phyloP scores from a whole-genome alignment of 2,329 filamentous ascomycete species.

The Fusarium tuaranense region DNA sequence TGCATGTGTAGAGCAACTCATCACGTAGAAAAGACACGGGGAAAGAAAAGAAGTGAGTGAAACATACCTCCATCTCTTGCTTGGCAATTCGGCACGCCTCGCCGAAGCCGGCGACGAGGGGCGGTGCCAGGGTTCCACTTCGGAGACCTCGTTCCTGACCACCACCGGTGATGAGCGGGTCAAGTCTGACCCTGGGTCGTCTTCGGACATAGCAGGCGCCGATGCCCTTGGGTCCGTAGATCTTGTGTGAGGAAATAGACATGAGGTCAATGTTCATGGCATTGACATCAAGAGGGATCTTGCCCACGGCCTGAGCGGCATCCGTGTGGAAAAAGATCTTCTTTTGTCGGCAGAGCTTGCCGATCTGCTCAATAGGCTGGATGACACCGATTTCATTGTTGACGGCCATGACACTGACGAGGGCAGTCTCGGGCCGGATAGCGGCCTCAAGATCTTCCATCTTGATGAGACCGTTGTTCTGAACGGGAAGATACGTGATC shows the following conservation, averaged over 20 bases:
- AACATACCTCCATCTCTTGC: slow-evolving; percentile 88
- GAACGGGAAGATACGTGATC: slow-evolving; percentile 95
- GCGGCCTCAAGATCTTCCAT: slow-evolving; percentile 88
- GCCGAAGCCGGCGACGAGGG: slow-evolving; percentile 91
- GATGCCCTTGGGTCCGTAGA: slow-evolving; percentile 97
- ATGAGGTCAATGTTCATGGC: slow-evolving; percentile 98
- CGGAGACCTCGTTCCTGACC: slow-evolving; percentile 95
- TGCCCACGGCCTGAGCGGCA: slow-evolving; percentile 96
- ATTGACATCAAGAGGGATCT: slow-evolving; percentile 96
- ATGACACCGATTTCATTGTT: slow-evolving; percentile 99
- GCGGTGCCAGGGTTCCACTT: slow-evolving; percentile 92
- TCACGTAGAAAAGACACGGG: slow-evolving; percentile 61
- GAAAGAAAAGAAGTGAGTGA: slow-evolving; percentile 29
- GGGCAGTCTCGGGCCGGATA: slow-evolving; percentile 88
- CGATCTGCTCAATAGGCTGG: slow-evolving; percentile 93
- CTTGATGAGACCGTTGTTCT: slow-evolving; percentile 85
- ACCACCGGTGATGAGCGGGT: slow-evolving; percentile 95
- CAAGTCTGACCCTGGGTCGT: slow-evolving; percentile 90
- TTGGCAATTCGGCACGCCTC: slow-evolving; percentile 94
- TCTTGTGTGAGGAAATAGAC: slow-evolving; percentile 99
- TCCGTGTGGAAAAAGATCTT: slow-evolving; percentile 99
- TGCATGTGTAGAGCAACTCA: slow-evolving; percentile 89
- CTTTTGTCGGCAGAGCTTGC: slow-evolving; percentile 87
- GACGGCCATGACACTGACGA: slow-evolving; percentile 98
- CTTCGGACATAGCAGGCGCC: slow-evolving; percentile 96